phyloP scores from a whole-genome alignment of 139 green algal genomes.

The Coelastrella sp. region DNA sequence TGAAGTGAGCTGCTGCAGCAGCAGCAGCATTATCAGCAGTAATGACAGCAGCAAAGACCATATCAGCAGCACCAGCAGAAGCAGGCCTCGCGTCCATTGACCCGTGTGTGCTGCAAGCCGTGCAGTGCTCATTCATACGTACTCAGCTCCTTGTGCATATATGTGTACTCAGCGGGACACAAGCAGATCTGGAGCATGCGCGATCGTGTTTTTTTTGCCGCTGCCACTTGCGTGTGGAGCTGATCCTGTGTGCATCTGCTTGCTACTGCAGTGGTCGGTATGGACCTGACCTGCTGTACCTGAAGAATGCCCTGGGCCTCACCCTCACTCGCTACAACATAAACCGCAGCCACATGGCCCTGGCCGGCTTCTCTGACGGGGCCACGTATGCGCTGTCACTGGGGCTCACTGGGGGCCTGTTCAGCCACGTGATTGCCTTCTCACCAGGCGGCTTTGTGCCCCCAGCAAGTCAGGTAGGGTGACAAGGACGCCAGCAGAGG shows the following conservation, averaged over 20 bases:
- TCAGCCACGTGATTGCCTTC: conserved; percentile 63
- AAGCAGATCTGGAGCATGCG: background rate
- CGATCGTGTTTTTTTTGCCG: background rate
- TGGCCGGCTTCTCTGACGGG: conserved; percentile 59
- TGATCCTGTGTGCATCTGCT: background rate
- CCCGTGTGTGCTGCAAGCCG: background rate
- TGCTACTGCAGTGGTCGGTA: conserved; percentile 24
- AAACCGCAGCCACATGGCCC: conserved; percentile 13
- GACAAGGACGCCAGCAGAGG: background rate
- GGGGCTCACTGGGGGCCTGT: conserved; percentile 58
- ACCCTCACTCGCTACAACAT: conserved; percentile 32
- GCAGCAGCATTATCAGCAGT: background rate
- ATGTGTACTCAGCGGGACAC: background rate
- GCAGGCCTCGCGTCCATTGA: background rate
- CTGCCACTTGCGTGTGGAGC: background rate
- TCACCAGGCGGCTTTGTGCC: conserved; percentile 59
- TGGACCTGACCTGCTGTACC: conserved; percentile 54
- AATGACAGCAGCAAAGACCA: background rate
- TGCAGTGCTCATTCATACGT: background rate
- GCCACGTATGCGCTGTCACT: conserved; percentile 64
- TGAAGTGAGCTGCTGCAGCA: background rate
- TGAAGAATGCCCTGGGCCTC: conserved; percentile 40
- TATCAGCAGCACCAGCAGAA: background rate
- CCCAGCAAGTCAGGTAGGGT: background rate
- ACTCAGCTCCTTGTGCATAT: background rate